phyloP scores from a whole-genome alignment of 331 rosid species.

The Saraca asoca region DNA sequence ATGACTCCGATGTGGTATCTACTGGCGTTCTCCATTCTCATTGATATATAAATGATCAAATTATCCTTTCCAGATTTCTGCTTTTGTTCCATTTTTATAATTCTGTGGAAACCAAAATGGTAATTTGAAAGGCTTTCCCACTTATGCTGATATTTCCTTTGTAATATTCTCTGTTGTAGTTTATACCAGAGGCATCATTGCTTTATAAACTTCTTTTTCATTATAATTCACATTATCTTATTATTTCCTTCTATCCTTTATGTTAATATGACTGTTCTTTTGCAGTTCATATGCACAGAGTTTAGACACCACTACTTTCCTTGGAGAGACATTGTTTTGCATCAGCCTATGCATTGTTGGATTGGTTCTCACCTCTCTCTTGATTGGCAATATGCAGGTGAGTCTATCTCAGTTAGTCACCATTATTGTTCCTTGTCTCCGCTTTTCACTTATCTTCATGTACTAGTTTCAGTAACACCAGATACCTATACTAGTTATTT shows the following conservation, averaged over 20 bases:
- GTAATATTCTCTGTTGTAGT: not conserved
- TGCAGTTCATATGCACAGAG: constrained; percentile 78
- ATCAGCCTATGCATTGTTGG: constrained; percentile 66
- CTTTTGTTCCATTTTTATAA: not conserved
- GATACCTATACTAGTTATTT: no score
- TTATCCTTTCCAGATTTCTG: not conserved
- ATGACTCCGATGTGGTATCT: no score
- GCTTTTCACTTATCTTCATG: not conserved
- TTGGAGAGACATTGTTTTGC: constrained; percentile 74
- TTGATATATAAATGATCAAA: not conserved
- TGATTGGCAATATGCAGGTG: constrained; percentile 97
- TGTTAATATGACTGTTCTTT: not conserved
- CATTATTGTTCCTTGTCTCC: not conserved
- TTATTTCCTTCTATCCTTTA: no score
- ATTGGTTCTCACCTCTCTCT: constrained; percentile 61
- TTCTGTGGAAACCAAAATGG: not conserved
- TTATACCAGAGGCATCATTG: not conserved
- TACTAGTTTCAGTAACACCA: not conserved
- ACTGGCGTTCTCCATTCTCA: not conserved
- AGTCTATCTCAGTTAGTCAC: not conserved
- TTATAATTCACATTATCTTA: no score
- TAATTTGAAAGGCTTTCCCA: not conserved
- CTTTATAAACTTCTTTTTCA: not conserved
- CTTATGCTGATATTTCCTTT: constrained; percentile 6
- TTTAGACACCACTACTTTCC: constrained; percentile 69